These are phyloP conservation scores for Naumovozyma baii DNA, from an alignment of 805 yeast genomes.

Conservation along the genomic window DNA sequence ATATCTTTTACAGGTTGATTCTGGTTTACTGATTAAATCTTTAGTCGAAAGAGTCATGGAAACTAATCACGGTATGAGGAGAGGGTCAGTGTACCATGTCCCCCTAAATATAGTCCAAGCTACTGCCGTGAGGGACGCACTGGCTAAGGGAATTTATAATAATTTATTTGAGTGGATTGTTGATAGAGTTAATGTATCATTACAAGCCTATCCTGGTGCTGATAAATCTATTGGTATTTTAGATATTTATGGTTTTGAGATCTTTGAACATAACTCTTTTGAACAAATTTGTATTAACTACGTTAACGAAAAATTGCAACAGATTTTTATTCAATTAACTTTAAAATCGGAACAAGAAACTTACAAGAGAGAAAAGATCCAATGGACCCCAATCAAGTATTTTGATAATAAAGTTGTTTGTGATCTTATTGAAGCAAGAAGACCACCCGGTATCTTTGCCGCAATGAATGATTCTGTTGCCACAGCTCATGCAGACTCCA, in stretches of 20 bases:
- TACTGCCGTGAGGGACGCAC: slow-evolving; percentile 86
- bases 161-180: slow-evolving; percentile 96
- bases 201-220: slow-evolving; percentile 44
- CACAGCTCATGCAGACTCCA: slow-evolving; percentile 95
- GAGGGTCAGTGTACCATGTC: slow-evolving; percentile 91
- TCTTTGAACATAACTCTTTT: slow-evolving; percentile 88
- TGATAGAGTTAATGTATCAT: slow-evolving; percentile 73
- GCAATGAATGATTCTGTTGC: slow-evolving; percentile 95
- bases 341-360: slow-evolving; percentile 97
- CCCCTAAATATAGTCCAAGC: slow-evolving; percentile 91
- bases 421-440: slow-evolving; percentile 83
- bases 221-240: slow-evolving; percentile 79
- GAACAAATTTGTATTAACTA: slow-evolving; percentile 94
- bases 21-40: slow-evolving; percentile 54
- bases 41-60: slow-evolving; percentile 77
- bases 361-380: slow-evolving; percentile 85
- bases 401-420: slow-evolving; percentile 95
- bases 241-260: slow-evolving; percentile 94
- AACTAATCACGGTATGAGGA: slow-evolving; percentile 76
- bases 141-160: slow-evolving; percentile 88
- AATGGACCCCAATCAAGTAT: slow-evolving; percentile 96
- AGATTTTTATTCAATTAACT: slow-evolving; percentile 90
- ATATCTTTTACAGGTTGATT: slow-evolving; percentile 73
- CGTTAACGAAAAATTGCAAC: slow-evolving; percentile 92
- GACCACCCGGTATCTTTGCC: slow-evolving; percentile 96